Base-by-base conservation (phyloP, 768 basidiomycete genomes). In the Mycena galopus region DNA sequence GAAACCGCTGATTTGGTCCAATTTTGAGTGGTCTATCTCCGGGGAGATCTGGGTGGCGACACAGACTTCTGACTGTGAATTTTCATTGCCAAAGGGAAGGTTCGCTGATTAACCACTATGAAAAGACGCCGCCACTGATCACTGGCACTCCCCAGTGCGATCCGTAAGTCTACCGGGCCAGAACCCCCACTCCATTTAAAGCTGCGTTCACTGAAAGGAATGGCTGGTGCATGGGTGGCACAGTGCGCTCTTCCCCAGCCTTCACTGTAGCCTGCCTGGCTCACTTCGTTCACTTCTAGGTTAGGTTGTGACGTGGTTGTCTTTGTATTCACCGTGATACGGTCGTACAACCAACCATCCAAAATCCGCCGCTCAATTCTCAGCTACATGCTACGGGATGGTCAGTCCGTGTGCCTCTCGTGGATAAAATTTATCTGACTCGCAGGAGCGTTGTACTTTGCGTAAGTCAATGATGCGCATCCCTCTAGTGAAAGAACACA, bases 391-490 rank as follows among this genome's bases (percentile, higher is more conserved):
- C 50, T 33, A 5, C 37, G 39, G 6, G 69, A 70, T 47, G 69
- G 69, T 64, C 37, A 3, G 12, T 33, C 16, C 27, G 35, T 3
- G 29, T 14, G n/a, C 21, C 12, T 33, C 19, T 58, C 1, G 17
- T 14, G 9, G n/a, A n/a, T 8, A 23, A 50, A 8, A 3, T 9
- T 50, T n/a, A 32, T 44, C n/a, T 30, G n/a, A 42, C 16, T 11
- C n/a, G 5, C 51, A 69, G 67, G 67, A 6, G 51, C 69, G 39
- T 16, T 70, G 8, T 70, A 70, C 33, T 70, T 70, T 29, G 62
- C 23, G 69, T 70, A n/a, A 70, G 62, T 70, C 1, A 17, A n/a
- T 12, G 21, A 17, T 30, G 7, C 19, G 9, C 35, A 37, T 9
- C 8, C 23, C 29, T 12, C 32, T 3, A 29, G 30, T 16, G 4